Conservation (phyloP, 2,329 filamentous ascomycete species). For the Fusarium stilboides region DNA sequence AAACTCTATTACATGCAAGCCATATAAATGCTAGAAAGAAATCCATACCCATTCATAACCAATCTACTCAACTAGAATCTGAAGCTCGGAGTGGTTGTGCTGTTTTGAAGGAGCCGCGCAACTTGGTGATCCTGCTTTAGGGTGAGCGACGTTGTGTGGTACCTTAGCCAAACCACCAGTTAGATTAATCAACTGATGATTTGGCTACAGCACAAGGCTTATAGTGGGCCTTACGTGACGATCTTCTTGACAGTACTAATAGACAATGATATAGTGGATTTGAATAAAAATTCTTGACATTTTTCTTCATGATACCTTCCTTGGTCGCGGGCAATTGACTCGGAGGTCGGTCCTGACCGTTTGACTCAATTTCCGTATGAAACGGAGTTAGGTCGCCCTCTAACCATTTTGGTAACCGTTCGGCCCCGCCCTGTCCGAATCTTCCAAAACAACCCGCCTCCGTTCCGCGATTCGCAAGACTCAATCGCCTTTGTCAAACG, state of each 20-base stretch:
- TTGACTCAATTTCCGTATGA: not conserved
- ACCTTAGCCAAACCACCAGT: too few relatives aligned
- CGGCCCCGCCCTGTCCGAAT: conserved; percentile 27
- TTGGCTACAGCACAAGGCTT: too few relatives aligned
- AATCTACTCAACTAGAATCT: not conserved
- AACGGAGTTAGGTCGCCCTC: not conserved
- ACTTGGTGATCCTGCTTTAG: not conserved
- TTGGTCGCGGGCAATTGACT: not conserved
- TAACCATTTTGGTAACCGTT: conserved; percentile 3
- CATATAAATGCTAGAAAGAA: too few relatives aligned
- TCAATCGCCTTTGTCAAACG: conserved; percentile 9
- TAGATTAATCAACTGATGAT: too few relatives aligned
- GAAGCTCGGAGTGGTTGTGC: not conserved
- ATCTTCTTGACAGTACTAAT: too few relatives aligned
- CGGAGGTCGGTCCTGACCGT: not conserved
- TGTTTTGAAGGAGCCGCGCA: not conserved
- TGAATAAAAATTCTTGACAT: not conserved
- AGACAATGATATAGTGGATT: too few relatives aligned
- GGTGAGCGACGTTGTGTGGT: not conserved
- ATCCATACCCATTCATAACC: not conserved
- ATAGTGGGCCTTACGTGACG: too few relatives aligned
- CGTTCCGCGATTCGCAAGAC: conserved; percentile 6
- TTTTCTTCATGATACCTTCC: not conserved
- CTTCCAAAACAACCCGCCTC: conserved; percentile 4
- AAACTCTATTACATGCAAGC: too few relatives aligned